A percentile compares a stretch with the other conserved stretches of the same genome.
Conservation (phyloP, 2,329 filamentous ascomycete genomes). For the Fusarium hainanense region DNA sequence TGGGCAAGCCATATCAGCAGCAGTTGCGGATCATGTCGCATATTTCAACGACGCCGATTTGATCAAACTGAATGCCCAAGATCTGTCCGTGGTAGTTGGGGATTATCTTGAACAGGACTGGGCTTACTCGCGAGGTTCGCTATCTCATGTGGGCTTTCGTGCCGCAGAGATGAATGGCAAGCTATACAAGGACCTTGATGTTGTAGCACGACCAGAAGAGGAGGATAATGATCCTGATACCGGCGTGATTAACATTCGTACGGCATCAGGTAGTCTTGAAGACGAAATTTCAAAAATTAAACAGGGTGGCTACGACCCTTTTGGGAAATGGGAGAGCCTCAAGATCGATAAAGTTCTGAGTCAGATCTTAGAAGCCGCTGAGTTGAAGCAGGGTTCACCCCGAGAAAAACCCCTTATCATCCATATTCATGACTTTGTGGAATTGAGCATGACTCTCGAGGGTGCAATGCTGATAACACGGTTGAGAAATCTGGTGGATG, state of each 20-base stretch:
- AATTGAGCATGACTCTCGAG: conserved; percentile 76
- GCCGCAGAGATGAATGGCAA: conserved; percentile 66
- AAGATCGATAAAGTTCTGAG: conserved; percentile 70
- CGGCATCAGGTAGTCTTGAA: conserved; percentile 49
- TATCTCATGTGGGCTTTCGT: conserved; percentile 67
- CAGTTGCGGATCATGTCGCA: conserved; percentile 72
- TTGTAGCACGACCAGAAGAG: conserved; percentile 45
- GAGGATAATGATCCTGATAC: conserved; percentile 53
- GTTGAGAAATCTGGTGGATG: conserved; percentile 77
- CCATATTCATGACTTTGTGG: conserved; percentile 83
- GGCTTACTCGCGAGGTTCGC: conserved; percentile 58
- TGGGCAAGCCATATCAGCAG: conserved; percentile 53
- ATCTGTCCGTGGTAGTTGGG: conserved; percentile 75
- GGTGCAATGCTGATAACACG: conserved; percentile 76
- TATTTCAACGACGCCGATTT: conserved; percentile 72
- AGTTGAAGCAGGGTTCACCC: conserved; percentile 49
- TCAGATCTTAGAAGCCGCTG: conserved; percentile 63
- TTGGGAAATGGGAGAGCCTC: conserved; percentile 68
- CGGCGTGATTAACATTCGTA: conserved; percentile 47
- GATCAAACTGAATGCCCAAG: conserved; percentile 74
- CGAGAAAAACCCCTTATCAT: conserved; percentile 70
- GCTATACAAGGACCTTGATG: conserved; percentile 60
- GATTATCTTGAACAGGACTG: conserved; percentile 74
- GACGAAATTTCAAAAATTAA: conserved; percentile 59
- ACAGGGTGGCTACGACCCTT: conserved; percentile 52